phyloP scores from a whole-genome alignment of 2,329 filamentous ascomycete genomes.

The Emergomyces orientalis region DNA sequence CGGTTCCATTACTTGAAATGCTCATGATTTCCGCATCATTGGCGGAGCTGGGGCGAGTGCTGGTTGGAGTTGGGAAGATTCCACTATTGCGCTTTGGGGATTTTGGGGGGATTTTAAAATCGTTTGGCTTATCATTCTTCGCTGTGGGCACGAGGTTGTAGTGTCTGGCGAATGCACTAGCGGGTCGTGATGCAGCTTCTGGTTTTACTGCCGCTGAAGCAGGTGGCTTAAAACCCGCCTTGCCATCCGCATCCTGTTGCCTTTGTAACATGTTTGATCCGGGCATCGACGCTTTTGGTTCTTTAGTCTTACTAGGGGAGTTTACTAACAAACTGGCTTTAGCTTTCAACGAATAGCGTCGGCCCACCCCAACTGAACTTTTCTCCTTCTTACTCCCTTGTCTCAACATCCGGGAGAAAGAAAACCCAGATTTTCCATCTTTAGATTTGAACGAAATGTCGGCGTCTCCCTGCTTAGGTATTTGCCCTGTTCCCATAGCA shows the following conservation, averaged over 20 bases:
- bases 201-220: too few relatives aligned
- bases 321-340: neutral
- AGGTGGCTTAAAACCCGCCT: neutral
- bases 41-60: neutral
- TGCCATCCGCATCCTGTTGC: neutral
- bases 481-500: neutral
- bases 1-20: neutral
- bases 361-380: neutral
- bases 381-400: conserved; percentile 10
- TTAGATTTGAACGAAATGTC: neutral
- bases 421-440: conserved; percentile 2
- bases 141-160: neutral
- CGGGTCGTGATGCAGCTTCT: neutral
- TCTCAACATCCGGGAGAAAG: conserved; percentile 10
- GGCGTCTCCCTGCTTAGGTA: neutral
- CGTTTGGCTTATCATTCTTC: neutral
- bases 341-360: neutral
- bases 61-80: neutral
- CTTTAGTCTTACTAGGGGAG: neutral
- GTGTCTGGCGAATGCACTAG: neutral
- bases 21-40: neutral
- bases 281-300: neutral
- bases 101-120: conserved; percentile 4
- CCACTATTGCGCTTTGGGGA: conserved; percentile 4
- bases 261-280: neutral